Evolutionary conservation across 2,329 filamentous ascomycete species (phyloP).

Genomic region (Chrysosporium queenslandicum): DNA sequence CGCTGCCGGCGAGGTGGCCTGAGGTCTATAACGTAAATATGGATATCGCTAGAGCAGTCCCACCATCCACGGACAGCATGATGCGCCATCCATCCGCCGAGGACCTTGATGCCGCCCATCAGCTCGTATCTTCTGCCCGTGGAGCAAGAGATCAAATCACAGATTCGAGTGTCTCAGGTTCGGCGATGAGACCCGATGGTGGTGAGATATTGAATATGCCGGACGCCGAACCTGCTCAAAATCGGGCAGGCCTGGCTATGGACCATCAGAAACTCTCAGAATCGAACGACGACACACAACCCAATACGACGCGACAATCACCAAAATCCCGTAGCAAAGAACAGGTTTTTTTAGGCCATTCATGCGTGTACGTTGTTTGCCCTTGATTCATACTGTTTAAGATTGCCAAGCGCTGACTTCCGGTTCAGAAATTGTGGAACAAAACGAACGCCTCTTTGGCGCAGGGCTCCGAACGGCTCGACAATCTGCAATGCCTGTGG

Average conservation of each 20-base stretch:
- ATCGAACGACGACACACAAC: constrained; percentile 10
- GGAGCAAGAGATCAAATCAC: constrained; percentile 32
- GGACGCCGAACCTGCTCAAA: constrained; percentile 10
- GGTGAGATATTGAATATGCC: constrained; percentile 17
- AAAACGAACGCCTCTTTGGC: constrained; percentile 87
- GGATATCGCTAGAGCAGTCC: constrained; percentile 9
- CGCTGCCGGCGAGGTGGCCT: background rate
- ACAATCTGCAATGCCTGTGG: constrained; percentile 98
- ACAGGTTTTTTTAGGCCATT: constrained; percentile 33
- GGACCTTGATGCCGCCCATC: constrained; percentile 40
- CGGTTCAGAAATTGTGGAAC: constrained; percentile 77
- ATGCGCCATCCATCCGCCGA: constrained; percentile 38
- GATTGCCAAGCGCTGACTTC: constrained; percentile 4
- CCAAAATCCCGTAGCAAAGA: constrained; percentile 30
- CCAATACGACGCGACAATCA: constrained; percentile 23
- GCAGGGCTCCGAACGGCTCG: constrained; percentile 80
- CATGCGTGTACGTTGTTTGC: constrained; percentile 30
- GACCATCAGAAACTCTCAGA: constrained; percentile 18
- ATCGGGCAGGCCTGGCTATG: background rate
- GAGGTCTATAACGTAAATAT: background rate
- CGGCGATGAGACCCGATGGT: constrained; percentile 16
- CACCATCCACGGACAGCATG: constrained; percentile 12
- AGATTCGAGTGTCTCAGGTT: constrained; percentile 23
- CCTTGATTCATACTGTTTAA: background rate
- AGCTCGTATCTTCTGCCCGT: constrained; percentile 39